Evolutionary conservation across 202 grass and related monocot genomes (phyloP), one percentile per base, ranked within the genome.

Genomic region (Cymbopogon flexuosus): DNA sequence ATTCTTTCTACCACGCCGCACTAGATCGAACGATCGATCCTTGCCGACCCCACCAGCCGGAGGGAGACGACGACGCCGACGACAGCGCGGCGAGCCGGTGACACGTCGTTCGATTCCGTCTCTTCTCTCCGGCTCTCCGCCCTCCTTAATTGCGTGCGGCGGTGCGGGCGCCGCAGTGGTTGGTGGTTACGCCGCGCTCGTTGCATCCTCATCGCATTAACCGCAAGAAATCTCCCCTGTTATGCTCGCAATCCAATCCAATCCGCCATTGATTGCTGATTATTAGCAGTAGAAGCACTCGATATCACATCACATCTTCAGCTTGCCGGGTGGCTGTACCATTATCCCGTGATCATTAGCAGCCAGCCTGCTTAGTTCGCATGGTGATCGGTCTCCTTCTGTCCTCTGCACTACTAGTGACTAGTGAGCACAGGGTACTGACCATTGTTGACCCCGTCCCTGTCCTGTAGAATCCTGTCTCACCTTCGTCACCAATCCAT

Each of bases 181-280:
- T 86, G 79, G 73, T 15, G n/a, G 83, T 85, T 89, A 31, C 0
- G 78, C 78, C 70, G 36, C 47, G 10, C 31, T n/a, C 68, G 9
- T 19, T 54, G n/a, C 52, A 57, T 22, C 12, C 67, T 43, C 72
- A 22, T 27, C 66, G 51, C 83, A 54, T 73, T 78, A 59, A 42
- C 61, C 19, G 62, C 39, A 8, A 23, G 33, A 43, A 59, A 42
- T 30, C 29, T 6, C 8, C 56, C 51, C 19, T 37, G 77, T 4
- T 13, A 0, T 3, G 76, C 10, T 46, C 29, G 33, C 64, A n/a
- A 76, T 76, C 76, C 10, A 3, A 76, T 68, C 76, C 4, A 3
- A 56, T 82, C 33, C 40, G 16, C 19, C 33, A 3, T 11, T 27
- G 34, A 22, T 60, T 42, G 21, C 8, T 9, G 34, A 65, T 16